These are phyloP conservation scores for Monilinia fructigena DNA, from an alignment of 2,329 filamentous ascomycete species.

Conservation along the genomic window DNA sequence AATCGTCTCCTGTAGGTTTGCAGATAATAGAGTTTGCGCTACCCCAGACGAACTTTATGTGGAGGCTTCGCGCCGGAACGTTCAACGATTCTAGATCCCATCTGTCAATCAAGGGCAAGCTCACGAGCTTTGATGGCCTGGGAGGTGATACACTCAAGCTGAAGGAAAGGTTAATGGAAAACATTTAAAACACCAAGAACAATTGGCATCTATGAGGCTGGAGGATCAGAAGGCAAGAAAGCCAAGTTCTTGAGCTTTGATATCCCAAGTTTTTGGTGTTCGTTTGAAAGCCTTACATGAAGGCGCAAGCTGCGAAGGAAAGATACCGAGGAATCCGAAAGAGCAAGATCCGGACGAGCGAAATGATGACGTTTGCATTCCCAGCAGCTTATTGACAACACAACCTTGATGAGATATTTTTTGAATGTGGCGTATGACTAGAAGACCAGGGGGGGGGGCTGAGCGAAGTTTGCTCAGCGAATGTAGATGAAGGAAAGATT, in stretches of 20 bases:
- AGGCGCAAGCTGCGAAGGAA: not conserved
- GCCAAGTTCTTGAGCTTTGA: conserved; percentile 6
- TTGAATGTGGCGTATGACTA: conserved; percentile 1
- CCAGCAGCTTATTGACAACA: too few relatives aligned
- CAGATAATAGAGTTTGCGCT: conserved; percentile 18
- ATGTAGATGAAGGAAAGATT: not conserved
- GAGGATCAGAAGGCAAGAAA: not conserved
- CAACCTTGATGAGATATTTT: not conserved
- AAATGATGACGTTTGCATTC: not conserved
- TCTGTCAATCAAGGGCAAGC: not conserved
- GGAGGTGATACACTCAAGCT: not conserved
- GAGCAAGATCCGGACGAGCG: not conserved
- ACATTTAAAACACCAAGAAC: not conserved
- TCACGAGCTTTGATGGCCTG: not conserved
- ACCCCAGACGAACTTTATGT: conserved; percentile 16
- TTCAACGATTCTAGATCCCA: not conserved
- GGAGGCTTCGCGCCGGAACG: not conserved
- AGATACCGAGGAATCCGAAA: not conserved
- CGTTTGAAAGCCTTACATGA: not conserved
- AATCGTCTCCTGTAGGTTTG: not conserved
- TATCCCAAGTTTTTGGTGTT: not conserved
- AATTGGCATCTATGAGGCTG: not conserved
- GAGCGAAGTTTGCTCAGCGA: not conserved
- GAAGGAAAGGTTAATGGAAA: not conserved
- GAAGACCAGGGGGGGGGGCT: conserved; percentile 4